Conservation (phyloP, 192 early-diverging fungal genomes). For the Coemansia sp. region DNA sequence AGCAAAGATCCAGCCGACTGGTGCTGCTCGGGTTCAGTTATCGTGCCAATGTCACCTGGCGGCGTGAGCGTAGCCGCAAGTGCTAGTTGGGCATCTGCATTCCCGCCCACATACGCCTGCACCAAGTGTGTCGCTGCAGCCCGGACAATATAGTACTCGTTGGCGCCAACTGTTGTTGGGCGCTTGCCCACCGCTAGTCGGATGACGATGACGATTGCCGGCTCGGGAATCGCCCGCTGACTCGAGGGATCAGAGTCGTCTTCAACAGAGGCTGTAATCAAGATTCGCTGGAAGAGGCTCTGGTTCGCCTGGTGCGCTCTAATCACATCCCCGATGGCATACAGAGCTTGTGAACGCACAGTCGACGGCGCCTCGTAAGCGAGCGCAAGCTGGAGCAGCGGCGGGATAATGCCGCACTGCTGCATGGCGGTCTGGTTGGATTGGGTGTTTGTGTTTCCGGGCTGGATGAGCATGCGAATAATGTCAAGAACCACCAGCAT, state of each 20-base stretch:
- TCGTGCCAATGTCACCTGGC: conserved; percentile 40
- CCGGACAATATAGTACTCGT: conserved; percentile 67
- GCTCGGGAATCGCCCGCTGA: conserved; percentile 60
- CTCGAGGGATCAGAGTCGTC: conserved; percentile 21
- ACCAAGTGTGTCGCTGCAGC: conserved; percentile 82
- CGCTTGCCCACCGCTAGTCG: conserved; percentile 67
- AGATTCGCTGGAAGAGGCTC: conserved; percentile 67
- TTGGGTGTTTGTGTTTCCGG: conserved; percentile 80
- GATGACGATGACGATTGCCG: conserved; percentile 79
- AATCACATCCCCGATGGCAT: conserved; percentile 81
- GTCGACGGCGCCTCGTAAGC: conserved; percentile 70
- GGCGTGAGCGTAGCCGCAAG: conserved; percentile 81
- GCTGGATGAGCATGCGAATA: conserved; percentile 84
- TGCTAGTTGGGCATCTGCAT: conserved; percentile 83
- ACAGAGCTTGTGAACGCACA: conserved; percentile 79
- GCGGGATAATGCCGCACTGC: conserved; percentile 75
- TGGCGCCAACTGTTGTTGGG: conserved; percentile 37
- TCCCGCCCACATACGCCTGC: conserved; percentile 75
- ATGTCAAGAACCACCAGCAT: conserved; percentile 85
- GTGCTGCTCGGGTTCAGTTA: conserved; percentile 26
- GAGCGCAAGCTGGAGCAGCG: conserved; percentile 76
- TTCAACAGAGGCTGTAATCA: conserved; percentile 59
- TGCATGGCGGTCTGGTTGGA: conserved; percentile 90
- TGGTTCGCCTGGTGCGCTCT: conserved; percentile 75
- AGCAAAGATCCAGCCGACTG: conserved; percentile 86